Percentiles rank a stretch among this genome's conserved stretches.
These are phyloP conservation scores for Jatropha curcas DNA, from an alignment of 345 rosid genomes.

Conservation along the genomic window DNA sequence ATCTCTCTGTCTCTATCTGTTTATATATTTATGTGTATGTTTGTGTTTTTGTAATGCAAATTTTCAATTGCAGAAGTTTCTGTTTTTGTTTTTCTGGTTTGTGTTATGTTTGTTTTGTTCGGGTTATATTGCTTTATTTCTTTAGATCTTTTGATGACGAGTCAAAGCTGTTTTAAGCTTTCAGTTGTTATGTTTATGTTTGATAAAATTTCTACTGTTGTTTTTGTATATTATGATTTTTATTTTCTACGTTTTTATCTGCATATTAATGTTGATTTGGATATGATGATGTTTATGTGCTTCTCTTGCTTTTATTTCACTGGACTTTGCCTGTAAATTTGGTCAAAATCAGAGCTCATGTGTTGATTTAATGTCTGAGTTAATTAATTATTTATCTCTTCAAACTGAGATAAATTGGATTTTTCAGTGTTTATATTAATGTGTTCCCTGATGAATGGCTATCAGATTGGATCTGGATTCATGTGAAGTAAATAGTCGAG, in stretches of 20 bases:
- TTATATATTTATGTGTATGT: neutral
- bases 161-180: constrained; percentile 1
- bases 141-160: constrained; percentile 26
- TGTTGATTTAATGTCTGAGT: neutral
- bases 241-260: too few relatives aligned
- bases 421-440: neutral
- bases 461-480: constrained; percentile 25
- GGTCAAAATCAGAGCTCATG: neutral
- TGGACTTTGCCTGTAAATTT: neutral
- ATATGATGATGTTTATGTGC: neutral
- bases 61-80: neutral
- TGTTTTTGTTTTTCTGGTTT: neutral
- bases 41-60: neutral
- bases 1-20: neutral
- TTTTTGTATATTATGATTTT: too few relatives aligned
- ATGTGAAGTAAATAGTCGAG: constrained; percentile 8
- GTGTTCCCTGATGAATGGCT: neutral
- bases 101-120: neutral
- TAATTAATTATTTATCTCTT: neutral
- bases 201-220: neutral
- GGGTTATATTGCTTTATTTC: neutral
- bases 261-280: too few relatives aligned
- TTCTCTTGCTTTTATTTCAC: neutral
- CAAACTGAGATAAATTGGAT: neutral
- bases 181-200: neutral